Evolutionary conservation across 1,284 basidiomycete genomes (phyloP).

Genomic region (Ganoderma sinense): DNA sequence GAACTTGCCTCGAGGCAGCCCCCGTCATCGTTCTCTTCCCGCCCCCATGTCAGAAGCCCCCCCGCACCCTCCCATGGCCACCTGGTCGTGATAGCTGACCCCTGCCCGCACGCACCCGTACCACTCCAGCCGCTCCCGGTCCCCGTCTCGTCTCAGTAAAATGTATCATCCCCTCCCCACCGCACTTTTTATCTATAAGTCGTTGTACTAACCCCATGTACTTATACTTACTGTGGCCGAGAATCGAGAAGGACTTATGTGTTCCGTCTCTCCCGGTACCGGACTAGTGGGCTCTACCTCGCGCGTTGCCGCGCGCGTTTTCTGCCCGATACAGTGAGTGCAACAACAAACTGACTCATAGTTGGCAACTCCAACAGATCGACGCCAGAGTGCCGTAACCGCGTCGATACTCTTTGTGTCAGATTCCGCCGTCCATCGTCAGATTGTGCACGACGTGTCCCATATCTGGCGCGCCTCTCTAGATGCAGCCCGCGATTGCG

Average conservation of each 20-base stretch:
- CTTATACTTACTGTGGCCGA: conserved; percentile 22
- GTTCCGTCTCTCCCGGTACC: conserved; percentile 29
- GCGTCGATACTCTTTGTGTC: conserved; percentile 16
- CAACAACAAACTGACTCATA: conserved; percentile 15
- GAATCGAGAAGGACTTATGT: conserved; percentile 28
- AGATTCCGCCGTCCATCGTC: conserved; percentile 15
- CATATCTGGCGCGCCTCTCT: conserved; percentile 13
- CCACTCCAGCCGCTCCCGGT: conserved; percentile 10
- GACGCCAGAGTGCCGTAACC: conserved; percentile 31
- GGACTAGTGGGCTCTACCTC: conserved; percentile 17
- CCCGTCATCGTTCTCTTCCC: conserved; percentile 12
- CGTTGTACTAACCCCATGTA: conserved; percentile 37
- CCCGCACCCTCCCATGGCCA: neutral
- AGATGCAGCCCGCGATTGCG: conserved; percentile 6
- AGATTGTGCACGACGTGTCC: conserved; percentile 19
- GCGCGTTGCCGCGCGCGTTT: conserved; percentile 3
- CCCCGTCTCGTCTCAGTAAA: conserved; percentile 22
- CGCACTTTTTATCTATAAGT: conserved; percentile 32
- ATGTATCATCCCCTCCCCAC: conserved; percentile 27
- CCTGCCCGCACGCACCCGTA: neutral
- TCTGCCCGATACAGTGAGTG: conserved; percentile 4
- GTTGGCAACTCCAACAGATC: conserved; percentile 21
- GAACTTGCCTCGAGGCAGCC: conserved; percentile 38
- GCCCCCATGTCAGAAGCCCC: conserved; percentile 12
- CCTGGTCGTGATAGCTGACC: conserved; percentile 3